phyloP scores from a whole-genome alignment of 768 basidiomycete genomes.

The Amanita pseudoporphyria region DNA sequence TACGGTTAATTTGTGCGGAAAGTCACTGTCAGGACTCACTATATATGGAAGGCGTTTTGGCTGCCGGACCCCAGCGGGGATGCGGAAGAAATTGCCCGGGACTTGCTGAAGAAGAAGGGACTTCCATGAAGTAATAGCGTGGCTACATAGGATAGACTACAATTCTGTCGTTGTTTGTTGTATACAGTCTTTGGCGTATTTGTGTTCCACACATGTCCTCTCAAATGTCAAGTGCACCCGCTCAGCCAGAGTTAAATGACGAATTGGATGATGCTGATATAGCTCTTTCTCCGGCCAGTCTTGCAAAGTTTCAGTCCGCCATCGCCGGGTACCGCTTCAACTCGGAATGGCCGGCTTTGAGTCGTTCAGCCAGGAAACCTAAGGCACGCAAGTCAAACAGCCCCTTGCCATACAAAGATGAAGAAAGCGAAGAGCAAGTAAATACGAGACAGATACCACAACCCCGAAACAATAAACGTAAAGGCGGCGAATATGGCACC shows the following conservation, averaged over 20 bases:
- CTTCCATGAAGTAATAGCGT: constrained; percentile 9
- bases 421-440: background rate
- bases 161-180: background rate
- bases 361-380: background rate
- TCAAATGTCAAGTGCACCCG: background rate
- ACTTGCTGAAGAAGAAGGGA: constrained; percentile 49
- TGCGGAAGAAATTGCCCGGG: constrained; percentile 61
- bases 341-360: background rate
- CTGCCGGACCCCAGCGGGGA: constrained; percentile 52
- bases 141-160: too few species aligned
- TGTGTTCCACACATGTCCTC: background rate
- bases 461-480: background rate
- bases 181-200: background rate
- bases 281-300: background rate
- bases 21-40: constrained; percentile 9
- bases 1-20: too few species aligned
- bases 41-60: constrained; percentile 30
- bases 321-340: background rate
- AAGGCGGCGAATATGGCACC: background rate
- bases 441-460: background rate
- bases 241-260: background rate
- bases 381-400: background rate
- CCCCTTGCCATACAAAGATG: background rate
- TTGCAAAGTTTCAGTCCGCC: background rate
- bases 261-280: background rate